phyloP scores from a whole-genome alignment of 2,329 filamentous ascomycete species.

The Laburnicola sp. region DNA sequence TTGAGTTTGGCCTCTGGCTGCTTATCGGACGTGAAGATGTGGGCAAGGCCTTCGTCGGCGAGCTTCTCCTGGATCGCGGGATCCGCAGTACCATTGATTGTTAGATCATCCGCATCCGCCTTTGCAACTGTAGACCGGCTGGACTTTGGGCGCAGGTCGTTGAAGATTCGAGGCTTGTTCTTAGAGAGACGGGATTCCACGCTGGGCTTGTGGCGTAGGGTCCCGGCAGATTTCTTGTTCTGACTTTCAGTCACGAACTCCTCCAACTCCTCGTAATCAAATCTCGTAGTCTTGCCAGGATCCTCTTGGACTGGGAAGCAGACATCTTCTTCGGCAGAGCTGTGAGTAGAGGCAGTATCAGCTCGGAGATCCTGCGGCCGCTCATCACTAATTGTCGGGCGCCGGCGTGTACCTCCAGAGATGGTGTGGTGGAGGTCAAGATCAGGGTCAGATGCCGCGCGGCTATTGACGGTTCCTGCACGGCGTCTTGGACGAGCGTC shows the following conservation, averaged over 20 bases:
- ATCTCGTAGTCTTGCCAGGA: conserved; percentile 77
- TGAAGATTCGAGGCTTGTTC: conserved; percentile 60
- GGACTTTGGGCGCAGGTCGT: conserved; percentile 60
- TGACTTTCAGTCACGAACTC: conserved; percentile 74
- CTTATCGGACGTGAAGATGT: conserved; percentile 37
- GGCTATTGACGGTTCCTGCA: conserved; percentile 66
- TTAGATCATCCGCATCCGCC: conserved; percentile 38
- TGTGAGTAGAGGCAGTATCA: conserved; percentile 65
- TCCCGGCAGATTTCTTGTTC: conserved; percentile 51
- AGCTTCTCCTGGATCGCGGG: conserved; percentile 51
- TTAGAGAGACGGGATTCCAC: conserved; percentile 48
- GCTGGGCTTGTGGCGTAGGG: conserved; percentile 45
- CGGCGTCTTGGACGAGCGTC: conserved; percentile 73
- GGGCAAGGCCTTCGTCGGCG: conserved; percentile 42
- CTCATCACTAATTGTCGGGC: conserved; percentile 62
- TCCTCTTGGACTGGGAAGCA: conserved; percentile 78
- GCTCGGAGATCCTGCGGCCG: conserved; percentile 63
- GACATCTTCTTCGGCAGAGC: conserved; percentile 81
- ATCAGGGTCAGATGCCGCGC: conserved; percentile 49
- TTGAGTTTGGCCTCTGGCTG: conserved; percentile 61
- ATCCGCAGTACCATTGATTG: conserved; percentile 31
- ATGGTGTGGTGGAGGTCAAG: conserved; percentile 68
- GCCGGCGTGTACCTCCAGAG: conserved; percentile 67
- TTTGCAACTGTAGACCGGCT: conserved; percentile 41
- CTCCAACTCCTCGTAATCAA: conserved; percentile 91